These are phyloP conservation scores for Termitomyces sp. DNA, from an alignment of 768 basidiomycete species.

Conservation along the genomic window DNA sequence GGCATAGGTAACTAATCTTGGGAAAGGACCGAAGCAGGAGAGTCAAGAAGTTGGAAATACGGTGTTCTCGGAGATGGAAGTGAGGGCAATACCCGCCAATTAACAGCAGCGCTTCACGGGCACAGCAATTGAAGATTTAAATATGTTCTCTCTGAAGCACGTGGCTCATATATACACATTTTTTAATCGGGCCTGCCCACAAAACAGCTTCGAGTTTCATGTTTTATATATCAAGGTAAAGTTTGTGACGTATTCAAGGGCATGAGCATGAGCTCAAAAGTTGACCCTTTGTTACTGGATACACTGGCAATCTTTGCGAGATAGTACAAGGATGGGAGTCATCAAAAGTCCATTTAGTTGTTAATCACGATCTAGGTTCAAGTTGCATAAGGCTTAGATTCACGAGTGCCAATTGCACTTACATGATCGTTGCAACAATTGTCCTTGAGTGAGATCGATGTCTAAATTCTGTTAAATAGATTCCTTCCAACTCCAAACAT, in stretches of 20 bases:
- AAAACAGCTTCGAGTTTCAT: too few species aligned
- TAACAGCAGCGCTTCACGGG: not conserved
- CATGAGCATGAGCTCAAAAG: too few species aligned
- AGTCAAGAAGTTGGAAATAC: not conserved
- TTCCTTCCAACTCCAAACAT: conserved; percentile 38
- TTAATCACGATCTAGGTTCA: conserved; percentile 1
- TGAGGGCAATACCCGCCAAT: not conserved
- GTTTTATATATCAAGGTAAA: too few species aligned
- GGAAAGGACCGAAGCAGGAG: not conserved
- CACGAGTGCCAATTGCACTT: conserved; percentile 18
- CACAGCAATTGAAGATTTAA: not conserved
- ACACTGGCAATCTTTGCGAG: not conserved
- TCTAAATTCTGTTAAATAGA: conserved; percentile 86
- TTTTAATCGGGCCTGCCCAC: too few species aligned
- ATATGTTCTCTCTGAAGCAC: not conserved
- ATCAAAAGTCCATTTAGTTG: too few species aligned
- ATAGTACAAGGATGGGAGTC: not conserved
- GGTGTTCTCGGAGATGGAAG: not conserved
- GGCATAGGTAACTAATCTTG: conserved; percentile 44
- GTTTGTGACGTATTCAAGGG: too few species aligned
- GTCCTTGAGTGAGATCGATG: conserved; percentile 57
- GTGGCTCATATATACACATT: not conserved
- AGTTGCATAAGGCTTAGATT: not conserved
- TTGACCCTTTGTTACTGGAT: not conserved
- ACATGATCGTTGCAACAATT: conserved; percentile 82